Evolutionary conservation across 768 basidiomycete genomes (phyloP).

Genomic region (Scleroderma citrinum): DNA sequence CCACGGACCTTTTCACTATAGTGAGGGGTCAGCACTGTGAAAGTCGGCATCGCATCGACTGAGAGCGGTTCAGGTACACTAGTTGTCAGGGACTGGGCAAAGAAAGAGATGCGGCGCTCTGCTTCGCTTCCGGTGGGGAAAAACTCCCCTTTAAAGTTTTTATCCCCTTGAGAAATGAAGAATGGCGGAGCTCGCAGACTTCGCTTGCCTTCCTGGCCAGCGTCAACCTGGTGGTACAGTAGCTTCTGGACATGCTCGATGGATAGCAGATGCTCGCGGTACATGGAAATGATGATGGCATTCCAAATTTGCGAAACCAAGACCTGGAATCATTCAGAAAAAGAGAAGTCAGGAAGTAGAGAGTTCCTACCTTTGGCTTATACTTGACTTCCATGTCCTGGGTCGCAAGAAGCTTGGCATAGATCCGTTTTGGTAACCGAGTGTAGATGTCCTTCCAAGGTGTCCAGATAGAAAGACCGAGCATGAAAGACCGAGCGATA

Average conservation of each 20-base stretch:
- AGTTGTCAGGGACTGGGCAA: conserved; percentile 97
- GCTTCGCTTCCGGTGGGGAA: conserved; percentile 95
- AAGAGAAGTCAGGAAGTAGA: background rate
- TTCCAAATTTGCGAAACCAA: conserved; percentile 99
- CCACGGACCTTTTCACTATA: conserved; percentile 88
- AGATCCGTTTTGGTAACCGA: conserved; percentile 92
- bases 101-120: conserved; percentile 97
- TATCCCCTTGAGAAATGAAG: conserved; percentile 95
- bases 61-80: conserved; percentile 88
- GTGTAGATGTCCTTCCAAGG: conserved; percentile 99
- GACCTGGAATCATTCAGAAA: conserved; percentile 47
- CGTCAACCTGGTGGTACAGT: conserved; percentile 94
- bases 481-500: conserved; percentile 79
- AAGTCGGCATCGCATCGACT: conserved; percentile 99
- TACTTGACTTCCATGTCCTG: conserved; percentile 97
- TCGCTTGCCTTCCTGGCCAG: conserved; percentile 75
- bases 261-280: conserved; percentile 95
- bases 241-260: conserved; percentile 99
- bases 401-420: conserved; percentile 91
- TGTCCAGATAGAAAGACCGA: conserved; percentile 97
- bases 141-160: conserved; percentile 79
- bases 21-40: conserved; percentile 96
- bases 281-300: conserved; percentile 99
- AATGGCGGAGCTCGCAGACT: conserved; percentile 94
- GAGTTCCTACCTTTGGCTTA: conserved; percentile 84